These are phyloP conservation scores for Myrica gale DNA, from an alignment of 306 rosid species.

Conservation along the genomic window DNA sequence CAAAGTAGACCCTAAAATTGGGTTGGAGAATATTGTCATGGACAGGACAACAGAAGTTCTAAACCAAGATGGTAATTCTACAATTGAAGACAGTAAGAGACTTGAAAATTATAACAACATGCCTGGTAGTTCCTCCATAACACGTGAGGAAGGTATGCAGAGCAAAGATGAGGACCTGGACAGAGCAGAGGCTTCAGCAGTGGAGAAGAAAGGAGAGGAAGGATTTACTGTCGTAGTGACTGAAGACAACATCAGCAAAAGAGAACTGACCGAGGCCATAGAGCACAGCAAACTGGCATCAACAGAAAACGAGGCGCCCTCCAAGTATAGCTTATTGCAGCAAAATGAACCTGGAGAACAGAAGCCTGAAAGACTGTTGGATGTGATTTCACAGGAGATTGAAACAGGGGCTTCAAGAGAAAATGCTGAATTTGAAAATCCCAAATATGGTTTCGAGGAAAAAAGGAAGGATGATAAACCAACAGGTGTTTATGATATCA, in stretches of 20 bases:
- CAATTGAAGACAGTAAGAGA: neutral
- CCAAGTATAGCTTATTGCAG: slow-evolving; percentile 15
- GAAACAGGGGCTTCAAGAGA: slow-evolving; percentile 18
- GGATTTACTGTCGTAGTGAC: slow-evolving; percentile 4
- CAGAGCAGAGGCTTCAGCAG: slow-evolving; percentile 12
- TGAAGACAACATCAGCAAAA: slow-evolving; percentile 10
- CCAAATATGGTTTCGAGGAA: slow-evolving; percentile 1
- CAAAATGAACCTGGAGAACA: slow-evolving; percentile 28
- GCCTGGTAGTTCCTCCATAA: neutral
- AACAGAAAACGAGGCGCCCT: slow-evolving; percentile 2
- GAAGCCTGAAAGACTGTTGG: slow-evolving; percentile 13
- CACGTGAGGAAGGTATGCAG: neutral
- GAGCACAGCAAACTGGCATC: slow-evolving; percentile 17
- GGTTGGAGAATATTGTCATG: slow-evolving; percentile 4
- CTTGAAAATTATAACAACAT: slow-evolving; percentile 6
- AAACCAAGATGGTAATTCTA: neutral
- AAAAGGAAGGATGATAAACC: slow-evolving; percentile 23
- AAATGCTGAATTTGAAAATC: neutral
- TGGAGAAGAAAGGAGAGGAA: slow-evolving; percentile 4
- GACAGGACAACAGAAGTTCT: slow-evolving; percentile 22
- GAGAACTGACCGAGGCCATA: slow-evolving; percentile 5
- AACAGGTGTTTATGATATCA: slow-evolving; percentile 7
- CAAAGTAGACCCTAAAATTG: slow-evolving; percentile 6
- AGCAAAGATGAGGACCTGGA: slow-evolving; percentile 11
- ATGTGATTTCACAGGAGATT: slow-evolving; percentile 11